These are phyloP conservation scores for Rhizophora apiculata DNA, from an alignment of 345 rosid species.

Conservation along the genomic window DNA sequence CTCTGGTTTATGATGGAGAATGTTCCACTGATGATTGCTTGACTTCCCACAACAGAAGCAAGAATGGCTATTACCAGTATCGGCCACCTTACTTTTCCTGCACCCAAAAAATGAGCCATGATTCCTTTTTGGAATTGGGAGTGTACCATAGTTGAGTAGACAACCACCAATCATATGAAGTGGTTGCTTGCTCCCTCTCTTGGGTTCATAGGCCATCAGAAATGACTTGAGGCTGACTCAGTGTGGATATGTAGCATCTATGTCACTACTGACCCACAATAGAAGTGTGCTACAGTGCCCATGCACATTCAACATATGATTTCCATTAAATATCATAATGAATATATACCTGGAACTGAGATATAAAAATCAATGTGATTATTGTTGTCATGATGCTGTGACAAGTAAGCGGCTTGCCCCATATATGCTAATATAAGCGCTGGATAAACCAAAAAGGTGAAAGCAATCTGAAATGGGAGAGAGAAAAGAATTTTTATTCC, in stretches of 20 bases:
- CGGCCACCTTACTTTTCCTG: conserved; percentile 80
- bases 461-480: conserved; percentile 62
- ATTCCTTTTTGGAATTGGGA: background rate
- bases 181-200: background rate
- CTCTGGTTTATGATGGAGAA: conserved; percentile 99
- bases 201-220: background rate
- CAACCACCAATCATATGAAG: background rate
- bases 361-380: conserved; percentile 74
- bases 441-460: conserved; percentile 92
- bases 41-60: conserved; percentile 99
- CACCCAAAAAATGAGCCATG: conserved; percentile 14
- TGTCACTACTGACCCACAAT: background rate
- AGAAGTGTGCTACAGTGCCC: background rate
- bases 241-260: background rate
- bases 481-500: background rate
- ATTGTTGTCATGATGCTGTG: conserved; percentile 68
- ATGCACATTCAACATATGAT: background rate
- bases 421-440: conserved; percentile 96
- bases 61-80: conserved; percentile 85
- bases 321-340: background rate
- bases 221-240: background rate
- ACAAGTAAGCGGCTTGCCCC: conserved; percentile 99
- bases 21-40: conserved; percentile 97
- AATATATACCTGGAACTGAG: conserved; percentile 75
- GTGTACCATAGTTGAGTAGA: background rate